Evolutionary conservation across 371 early-diverging fungal genomes (phyloP), one percentile per base, ranked within the genome.

Genomic region (Mucor circinelloides): DNA sequence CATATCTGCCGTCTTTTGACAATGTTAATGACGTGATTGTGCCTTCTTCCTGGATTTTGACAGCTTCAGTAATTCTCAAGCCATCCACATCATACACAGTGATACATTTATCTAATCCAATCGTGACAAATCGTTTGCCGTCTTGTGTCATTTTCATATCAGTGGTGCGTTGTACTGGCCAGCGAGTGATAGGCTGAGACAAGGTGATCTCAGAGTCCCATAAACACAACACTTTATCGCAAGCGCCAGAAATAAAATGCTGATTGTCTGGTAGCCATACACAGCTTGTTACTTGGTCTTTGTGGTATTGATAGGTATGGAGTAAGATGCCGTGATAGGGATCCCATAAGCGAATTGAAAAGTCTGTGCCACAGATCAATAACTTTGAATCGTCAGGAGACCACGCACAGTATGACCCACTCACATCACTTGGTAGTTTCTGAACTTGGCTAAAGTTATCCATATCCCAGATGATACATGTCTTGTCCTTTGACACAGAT

Each of bases 401-500:
- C 97, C 98, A 99, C 4, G 94, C 90, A 60, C 95, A 82, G 63
- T 88, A 94, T 6, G 95, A 84, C 1, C 74, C 69, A 90, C 87
- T 38, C 85, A 86, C 64, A 81, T 94, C 95, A 3, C 92, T 70
- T 19, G 44, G 32, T 17, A 81, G 63, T 6, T 64, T 40, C 28
- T 75, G 75, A 2, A 73, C 34, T 46, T 82, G 72, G 50, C 76
- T 70, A 63, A 80, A 82, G 13, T 80, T 85, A 85, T 82, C 78
- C 70, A 90, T 75, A 69, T 87, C 87, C 98, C 98, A 99, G 30
- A 99, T 89, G 46, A 93, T 94, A 54, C 90, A 88, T 15, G 90
- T 89, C 36, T 83, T 83, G 78, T 99, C 98, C 70, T 90, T 91
- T 23, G 97, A 95, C 1, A 93, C 94, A 1, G 97, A 96, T 5